Evolutionary conservation across 2,329 filamentous ascomycete species (phyloP), one percentile per base, ranked within the genome.

Genomic region (Hypoxylon sp.): DNA sequence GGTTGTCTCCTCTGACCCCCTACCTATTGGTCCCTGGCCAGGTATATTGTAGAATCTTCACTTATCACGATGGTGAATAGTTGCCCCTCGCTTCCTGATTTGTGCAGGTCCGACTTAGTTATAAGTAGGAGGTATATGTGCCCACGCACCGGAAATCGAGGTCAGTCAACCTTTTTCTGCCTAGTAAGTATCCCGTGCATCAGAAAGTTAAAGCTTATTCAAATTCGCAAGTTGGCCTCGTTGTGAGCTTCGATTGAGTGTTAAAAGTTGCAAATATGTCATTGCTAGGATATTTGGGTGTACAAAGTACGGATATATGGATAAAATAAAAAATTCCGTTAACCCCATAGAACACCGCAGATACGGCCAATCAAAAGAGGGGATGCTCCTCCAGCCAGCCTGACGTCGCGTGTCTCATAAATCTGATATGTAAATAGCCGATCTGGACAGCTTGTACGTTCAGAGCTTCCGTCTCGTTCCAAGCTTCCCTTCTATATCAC

Each of bases 391-490:
- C 42, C 27, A 40, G 42, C 29, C 20, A 10, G 35, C 45, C 50
- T 68, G 63, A 67, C 53, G 63, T 67, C 60, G 65, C 62, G 43
- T 60, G 62, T 18, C 13, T 17, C 17, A 9, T 20, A 11, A 8
- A 10, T 4, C 10, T 21, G 6, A n/a, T n/a, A n/a, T n/a, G n/a
- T n/a, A n/a, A 10, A n/a, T 13, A 33, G 55, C 59, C 66, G 65
- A 70, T 70, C 64, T 69, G 67, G 69, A 70, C 69, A 71, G 67
- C 69, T 70, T 67, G 65, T 62, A 65, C 62, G 46, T 62, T 59
- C 15, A 24, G 10, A 41, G 18, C 38, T 41, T 41, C 38, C 23
- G 37, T 20, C 38, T 11, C 20, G 9, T 41, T 29, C n/a, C 20
- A 55, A 47, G 29, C 33, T 47, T n/a, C 47, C 31, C 9, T 10